A percentile compares a stretch with the other conserved stretches of the same genome.
phyloP scores from a whole-genome alignment of 2,329 filamentous ascomycete species.

The Aspergillaceae sp. region DNA sequence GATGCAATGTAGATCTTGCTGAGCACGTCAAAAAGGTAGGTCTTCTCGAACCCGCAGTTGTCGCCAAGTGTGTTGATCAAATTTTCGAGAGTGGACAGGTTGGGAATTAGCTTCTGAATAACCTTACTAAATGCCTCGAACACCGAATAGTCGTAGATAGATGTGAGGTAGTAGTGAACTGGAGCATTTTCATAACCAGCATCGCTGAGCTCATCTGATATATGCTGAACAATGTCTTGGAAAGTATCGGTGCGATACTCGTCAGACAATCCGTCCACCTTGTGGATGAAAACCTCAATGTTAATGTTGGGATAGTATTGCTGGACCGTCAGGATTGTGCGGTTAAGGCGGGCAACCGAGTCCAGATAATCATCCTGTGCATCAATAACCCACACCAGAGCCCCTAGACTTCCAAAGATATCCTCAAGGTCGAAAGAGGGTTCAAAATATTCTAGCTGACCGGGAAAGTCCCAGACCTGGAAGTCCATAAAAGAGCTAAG shows the following conservation, averaged over 20 bases:
- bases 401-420: slow-evolving; percentile 89
- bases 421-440: slow-evolving; percentile 83
- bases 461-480: slow-evolving; percentile 95
- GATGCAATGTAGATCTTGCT: slow-evolving; percentile 99
- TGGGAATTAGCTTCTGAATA: slow-evolving; percentile 92
- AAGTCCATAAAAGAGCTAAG: slow-evolving; percentile 96
- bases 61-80: slow-evolving; percentile 90
- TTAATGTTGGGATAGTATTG: slow-evolving; percentile 87
- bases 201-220: slow-evolving; percentile 91
- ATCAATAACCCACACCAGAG: slow-evolving; percentile 96
- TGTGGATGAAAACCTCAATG: slow-evolving; percentile 98
- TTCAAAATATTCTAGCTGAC: slow-evolving; percentile 87
- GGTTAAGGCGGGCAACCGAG: slow-evolving; percentile 75
- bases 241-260: slow-evolving; percentile 96
- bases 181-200: slow-evolving; percentile 87
- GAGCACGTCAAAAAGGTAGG: slow-evolving; percentile 93
- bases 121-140: slow-evolving; percentile 98
- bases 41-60: slow-evolving; percentile 93
- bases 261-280: slow-evolving; percentile 93
- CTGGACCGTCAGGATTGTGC: slow-evolving; percentile 81
- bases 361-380: slow-evolving; percentile 97
- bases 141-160: slow-evolving; percentile 96
- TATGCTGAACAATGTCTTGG: slow-evolving; percentile 90
- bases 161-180: slow-evolving; percentile 91
- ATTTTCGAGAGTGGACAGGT: slow-evolving; percentile 83